Percentiles rank a stretch among this genome's conserved stretches.
Conservation (phyloP, 2,329 filamentous ascomycete genomes). For the Decorospora gaudefroyi region DNA sequence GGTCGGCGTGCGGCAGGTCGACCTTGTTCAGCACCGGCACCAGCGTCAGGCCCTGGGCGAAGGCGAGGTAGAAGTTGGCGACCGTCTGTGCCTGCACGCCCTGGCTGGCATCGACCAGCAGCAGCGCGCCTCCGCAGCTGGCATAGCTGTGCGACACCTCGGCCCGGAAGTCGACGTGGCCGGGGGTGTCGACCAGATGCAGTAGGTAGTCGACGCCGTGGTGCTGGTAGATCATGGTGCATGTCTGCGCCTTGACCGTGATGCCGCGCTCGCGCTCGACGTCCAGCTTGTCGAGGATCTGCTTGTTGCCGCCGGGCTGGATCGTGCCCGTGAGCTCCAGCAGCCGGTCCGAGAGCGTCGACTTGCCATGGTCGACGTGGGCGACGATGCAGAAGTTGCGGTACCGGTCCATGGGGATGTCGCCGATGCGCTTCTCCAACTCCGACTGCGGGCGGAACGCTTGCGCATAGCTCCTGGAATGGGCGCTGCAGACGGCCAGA, state of each 20-base stretch:
- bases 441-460: constrained; percentile 52
- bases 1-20: constrained; percentile 85
- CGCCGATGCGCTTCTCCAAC: constrained; percentile 68
- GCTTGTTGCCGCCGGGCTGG: constrained; percentile 80
- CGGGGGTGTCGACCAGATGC: constrained; percentile 94
- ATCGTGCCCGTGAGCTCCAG: constrained; percentile 96
- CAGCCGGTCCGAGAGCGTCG: constrained; percentile 87
- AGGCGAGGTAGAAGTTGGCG: constrained; percentile 97
- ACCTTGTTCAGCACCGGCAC: constrained; percentile 97
- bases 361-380: constrained; percentile 98
- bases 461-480: constrained; percentile 42
- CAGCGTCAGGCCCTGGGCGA: constrained; percentile 83
- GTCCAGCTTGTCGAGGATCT: constrained; percentile 95
- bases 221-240: constrained; percentile 94
- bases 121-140: constrained; percentile 84
- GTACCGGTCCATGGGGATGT: constrained; percentile 76
- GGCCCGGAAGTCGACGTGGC: constrained; percentile 95
- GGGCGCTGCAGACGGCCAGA: constrained; percentile 38
- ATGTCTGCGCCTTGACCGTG: constrained; percentile 98
- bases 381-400: constrained; percentile 99
- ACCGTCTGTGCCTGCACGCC: constrained; percentile 98
- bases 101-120: constrained; percentile 94
- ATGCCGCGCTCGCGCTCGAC: constrained; percentile 96
- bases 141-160: constrained; percentile 96
- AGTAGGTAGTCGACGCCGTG: constrained; percentile 86